Evolutionary conservation across 169 alveolate species (phyloP).

Genomic region (Plasmodium fragile): DNA sequence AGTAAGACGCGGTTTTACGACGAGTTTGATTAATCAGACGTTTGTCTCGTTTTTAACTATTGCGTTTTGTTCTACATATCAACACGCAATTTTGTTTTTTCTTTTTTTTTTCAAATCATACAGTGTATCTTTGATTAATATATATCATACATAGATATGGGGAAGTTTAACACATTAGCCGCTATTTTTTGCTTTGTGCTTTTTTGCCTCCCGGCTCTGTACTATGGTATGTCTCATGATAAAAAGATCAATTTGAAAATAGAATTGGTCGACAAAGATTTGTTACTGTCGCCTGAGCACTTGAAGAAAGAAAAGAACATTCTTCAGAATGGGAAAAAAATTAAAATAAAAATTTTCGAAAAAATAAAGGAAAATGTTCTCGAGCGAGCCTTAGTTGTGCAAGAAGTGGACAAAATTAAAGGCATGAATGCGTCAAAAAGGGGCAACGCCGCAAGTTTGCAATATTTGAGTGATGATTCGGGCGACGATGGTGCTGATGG

Average conservation of each 20-base stretch:
- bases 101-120: conserved; percentile 15
- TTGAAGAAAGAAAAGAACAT: conserved; percentile 65
- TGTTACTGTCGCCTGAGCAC: conserved; percentile 43
- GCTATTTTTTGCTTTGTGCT: conserved; percentile 48
- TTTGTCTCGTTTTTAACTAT: not conserved
- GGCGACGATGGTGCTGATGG: conserved; percentile 19
- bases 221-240: conserved; percentile 16
- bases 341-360: conserved; percentile 56
- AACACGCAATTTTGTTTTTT: conserved; percentile 1
- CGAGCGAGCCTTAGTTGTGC: conserved; percentile 59
- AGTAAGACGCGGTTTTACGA: conserved; percentile 18
- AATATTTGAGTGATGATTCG: not conserved
- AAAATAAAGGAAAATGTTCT: conserved; percentile 61
- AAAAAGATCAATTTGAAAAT: conserved; percentile 62
- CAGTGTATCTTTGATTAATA: not conserved
- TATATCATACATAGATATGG: conserved; percentile 18
- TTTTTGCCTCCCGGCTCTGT: conserved; percentile 17
- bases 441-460: conserved; percentile 4
- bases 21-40: not conserved
- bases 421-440: not conserved
- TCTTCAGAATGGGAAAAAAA: conserved; percentile 39
- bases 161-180: conserved; percentile 17
- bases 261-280: conserved; percentile 65
- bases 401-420: conserved; percentile 40
- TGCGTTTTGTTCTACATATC: conserved; percentile 1